Base-by-base conservation (phyloP, 2,329 filamentous ascomycete species). In the Stagonosporopsis chrysanthemi region DNA sequence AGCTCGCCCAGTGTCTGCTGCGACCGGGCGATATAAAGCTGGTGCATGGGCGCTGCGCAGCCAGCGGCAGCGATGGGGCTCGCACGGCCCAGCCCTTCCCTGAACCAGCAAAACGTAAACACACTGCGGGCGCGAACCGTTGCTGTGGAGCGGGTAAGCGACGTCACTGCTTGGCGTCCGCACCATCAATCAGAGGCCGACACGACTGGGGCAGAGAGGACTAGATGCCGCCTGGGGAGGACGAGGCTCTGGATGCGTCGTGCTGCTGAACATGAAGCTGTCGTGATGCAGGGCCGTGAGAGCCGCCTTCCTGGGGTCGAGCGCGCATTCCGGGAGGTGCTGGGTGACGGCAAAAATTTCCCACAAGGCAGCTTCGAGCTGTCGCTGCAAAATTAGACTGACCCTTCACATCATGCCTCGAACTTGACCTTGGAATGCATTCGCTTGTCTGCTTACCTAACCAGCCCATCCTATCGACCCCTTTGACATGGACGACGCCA, bases 91-190 rank as follows among this genome's bases (percentile, higher is more conserved):
- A 40, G 38, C 54, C 62, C 52, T 67, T 60, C 45, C 70, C 70
- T 42, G 48, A 71, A 63, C 39, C 42, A 52, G 71, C 36, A 56
- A 69, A 64, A 60, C 59, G 67, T 72, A 65, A 74, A 73, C 72
- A 73, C 72, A 69, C 52, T 51, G 54, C 63, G 33, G 39, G 45
- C 54, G 54, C 48, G 38, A 38, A 36, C 19, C 47, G 68, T 71
- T 72, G 67, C 65, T 60, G 53, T 51, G 61, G 47, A 54, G 40
- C 52, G 46, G 54, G 54, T 58, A 64, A 59, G 57, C 63, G 62
- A 73, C 71, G 69, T 73, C 70, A 72, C 65, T 38, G 43, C 61
- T 63, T 67, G 64, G 68, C 64, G 52, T 60, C 60, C 65, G 60
- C 64, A 41, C 57, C 51, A 58, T 62, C 60, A 59, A 55, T 60